Evolutionary conservation across 495 filamentous ascomycete species (phyloP), one percentile per base, ranked within the genome.

Genomic region (Tuber umbilicatum): DNA sequence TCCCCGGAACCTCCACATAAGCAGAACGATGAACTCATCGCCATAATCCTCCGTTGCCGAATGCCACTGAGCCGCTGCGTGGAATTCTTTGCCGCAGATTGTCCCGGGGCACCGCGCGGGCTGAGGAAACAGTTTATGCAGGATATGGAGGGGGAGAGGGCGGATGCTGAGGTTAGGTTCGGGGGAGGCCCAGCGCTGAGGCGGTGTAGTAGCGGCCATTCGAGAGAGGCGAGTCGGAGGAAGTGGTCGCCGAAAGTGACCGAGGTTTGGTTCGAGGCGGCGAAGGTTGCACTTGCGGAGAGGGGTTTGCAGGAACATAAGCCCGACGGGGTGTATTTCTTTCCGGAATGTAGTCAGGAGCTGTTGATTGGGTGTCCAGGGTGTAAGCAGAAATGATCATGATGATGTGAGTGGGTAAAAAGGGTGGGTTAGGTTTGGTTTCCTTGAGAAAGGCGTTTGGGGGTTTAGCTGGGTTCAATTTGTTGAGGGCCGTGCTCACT

Each of bases 231-330:
- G 74, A 89, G 88, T 75, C 87, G 86, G 76, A 84, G 87, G 23
- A 74, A 84, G 6, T 90, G 86, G 86, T 85, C 88, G 76, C 90
- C 91, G 55, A 86, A 90, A 82, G 89, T 88, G 0, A 79, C 91
- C 76, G 90, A 90, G 73, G 85, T 88, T 27, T 82, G 81, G 81
- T 82, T 82, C 75, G 85, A 89, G 70, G 82, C 78, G 40, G 83
- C 82, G n/a, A 81, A 71, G 67, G 78, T 73, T 78, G 83, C 76
- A 55, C 76, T 83, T 37, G 50, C 35, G 73, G 76, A 76, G 73
- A 75, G 81, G 12, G 77, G 81, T 6, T 41, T 82, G 21, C 76
- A 79, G 67, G 74, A 75, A 39, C 81, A 82, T 75, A 68, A 39
- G 47, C 74, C 77, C 17, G 81, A 82, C 70, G 79, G 80, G 16